These are phyloP conservation scores for Aspergillus campestris DNA, from an alignment of 495 filamentous ascomycete species.

Conservation along the genomic window DNA sequence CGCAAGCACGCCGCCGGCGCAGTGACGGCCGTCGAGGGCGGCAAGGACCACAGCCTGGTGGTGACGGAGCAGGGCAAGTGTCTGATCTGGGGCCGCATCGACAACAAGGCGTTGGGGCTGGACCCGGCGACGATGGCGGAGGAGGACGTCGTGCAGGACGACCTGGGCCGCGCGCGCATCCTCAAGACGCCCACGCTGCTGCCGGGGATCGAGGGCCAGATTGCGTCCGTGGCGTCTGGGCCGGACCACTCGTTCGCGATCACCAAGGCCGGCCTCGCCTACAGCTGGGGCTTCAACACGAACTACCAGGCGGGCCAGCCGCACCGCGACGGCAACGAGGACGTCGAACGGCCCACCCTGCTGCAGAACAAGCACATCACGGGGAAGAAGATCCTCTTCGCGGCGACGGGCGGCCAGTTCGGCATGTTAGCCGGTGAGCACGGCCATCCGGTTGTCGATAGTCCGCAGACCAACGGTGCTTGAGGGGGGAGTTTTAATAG, in stretches of 20 bases:
- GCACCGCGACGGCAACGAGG: conserved; percentile 49
- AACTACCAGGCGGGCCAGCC: conserved; percentile 55
- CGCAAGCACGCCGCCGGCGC: conserved; percentile 34
- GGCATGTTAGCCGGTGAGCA: conserved; percentile 42
- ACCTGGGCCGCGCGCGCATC: conserved; percentile 46
- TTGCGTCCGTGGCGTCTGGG: conserved; percentile 33
- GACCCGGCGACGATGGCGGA: conserved; percentile 35
- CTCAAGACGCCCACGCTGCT: conserved; percentile 41
- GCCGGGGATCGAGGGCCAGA: conserved; percentile 18
- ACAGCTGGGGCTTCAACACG: conserved; percentile 60
- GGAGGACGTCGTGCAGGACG: conserved; percentile 52
- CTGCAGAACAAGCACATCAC: conserved; percentile 56
- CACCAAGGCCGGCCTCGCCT: conserved; percentile 50
- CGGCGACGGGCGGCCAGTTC: conserved; percentile 60
- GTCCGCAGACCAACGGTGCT: not conserved
- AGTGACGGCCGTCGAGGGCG: conserved; percentile 57
- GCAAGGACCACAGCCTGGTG: conserved; percentile 59
- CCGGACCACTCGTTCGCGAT: conserved; percentile 55
- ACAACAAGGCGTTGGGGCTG: conserved; percentile 55
- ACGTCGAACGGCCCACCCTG: conserved; percentile 47
- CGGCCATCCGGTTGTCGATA: too few relatives aligned
- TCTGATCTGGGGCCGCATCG: conserved; percentile 62
- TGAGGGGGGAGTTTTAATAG: not conserved
- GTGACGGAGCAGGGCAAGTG: conserved; percentile 53
- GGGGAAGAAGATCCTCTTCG: conserved; percentile 47